Conservation (phyloP, 2,329 filamentous ascomycete genomes). For the Penicillium sp. region DNA sequence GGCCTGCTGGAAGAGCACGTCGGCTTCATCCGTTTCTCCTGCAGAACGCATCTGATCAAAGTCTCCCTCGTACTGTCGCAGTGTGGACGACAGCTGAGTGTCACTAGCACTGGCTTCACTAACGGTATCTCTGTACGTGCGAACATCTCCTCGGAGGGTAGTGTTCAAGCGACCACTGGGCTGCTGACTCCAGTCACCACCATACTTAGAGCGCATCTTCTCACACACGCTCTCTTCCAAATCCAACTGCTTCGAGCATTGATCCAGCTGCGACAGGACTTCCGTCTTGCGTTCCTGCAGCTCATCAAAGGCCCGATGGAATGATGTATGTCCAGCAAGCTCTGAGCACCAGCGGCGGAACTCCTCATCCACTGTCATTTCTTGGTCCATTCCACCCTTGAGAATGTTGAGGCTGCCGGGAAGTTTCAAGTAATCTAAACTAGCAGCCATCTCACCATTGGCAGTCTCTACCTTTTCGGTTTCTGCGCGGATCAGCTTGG, state of each 20-base stretch:
- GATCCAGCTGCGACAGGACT: conserved; percentile 72
- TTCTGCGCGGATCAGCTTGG: conserved; percentile 89
- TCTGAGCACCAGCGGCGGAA: conserved; percentile 95
- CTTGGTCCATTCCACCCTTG: conserved; percentile 89
- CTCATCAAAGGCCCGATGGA: conserved; percentile 74
- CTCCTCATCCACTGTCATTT: conserved; percentile 83
- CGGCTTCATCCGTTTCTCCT: conserved; percentile 80
- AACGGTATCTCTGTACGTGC: conserved; percentile 83
- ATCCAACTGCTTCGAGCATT: conserved; percentile 83
- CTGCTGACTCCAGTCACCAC: conserved; percentile 93
- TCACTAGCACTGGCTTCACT: conserved; percentile 89
- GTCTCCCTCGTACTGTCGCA: conserved; percentile 81
- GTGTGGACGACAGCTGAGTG: conserved; percentile 75
- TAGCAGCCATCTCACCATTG: conserved; percentile 93
- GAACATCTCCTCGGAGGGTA: conserved; percentile 81
- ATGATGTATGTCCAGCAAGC: conserved; percentile 80
- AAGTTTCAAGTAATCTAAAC: conserved; percentile 87
- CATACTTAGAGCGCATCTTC: conserved; percentile 98
- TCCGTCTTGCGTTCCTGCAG: conserved; percentile 75
- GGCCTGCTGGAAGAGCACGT: conserved; percentile 83
- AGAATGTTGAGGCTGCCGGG: conserved; percentile 86
- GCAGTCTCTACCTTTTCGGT: conserved; percentile 90
- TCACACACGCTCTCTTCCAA: conserved; percentile 98
- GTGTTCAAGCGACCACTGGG: conserved; percentile 87
- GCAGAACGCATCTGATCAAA: conserved; percentile 95